Base-by-base conservation (phyloP, 768 basidiomycete genomes). In the Termitomyces sp. region DNA sequence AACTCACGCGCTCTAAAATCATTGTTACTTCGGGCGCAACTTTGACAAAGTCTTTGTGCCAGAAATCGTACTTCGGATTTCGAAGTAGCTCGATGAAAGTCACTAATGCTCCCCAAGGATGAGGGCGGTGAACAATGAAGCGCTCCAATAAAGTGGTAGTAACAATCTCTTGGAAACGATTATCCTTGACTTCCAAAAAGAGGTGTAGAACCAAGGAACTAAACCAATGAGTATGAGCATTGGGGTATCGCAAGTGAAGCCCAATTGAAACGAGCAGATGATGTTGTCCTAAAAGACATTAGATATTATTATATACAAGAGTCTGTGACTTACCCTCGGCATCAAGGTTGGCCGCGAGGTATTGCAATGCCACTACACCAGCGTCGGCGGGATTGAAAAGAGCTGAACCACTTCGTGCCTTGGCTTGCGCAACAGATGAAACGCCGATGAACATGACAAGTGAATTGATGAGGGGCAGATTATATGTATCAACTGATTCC, bases 211-310 rank as follows among this genome's bases (percentile, higher is more conserved):
- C 76, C 61, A 98, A 80, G 45, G 87, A 89, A 69, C 89, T 91
- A 80, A 96, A 98, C 94, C 95, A 99, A 71, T 93, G 89, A 50
- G 96, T 99, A 78, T 99, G 97, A 10, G 95, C 91, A 66, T 95
- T 97, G 33, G 97, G 96, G 79, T 96, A 98, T 65, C 97, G 91
- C 61, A 99, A 77, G 69, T 98, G 96, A 64, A 94, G 82, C 44
- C 93, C 89, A 70, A 96, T 87, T n/a, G 95, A 86, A 63, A 86
- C 92, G 63, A 98, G 75, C 62, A 98, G 79, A 71, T 94, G 89
- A 73, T 98, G 93, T 84, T 97, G 94, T 61, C 94, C 96, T 98
- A 63, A 3, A 38, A 50, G 42, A 37, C 43, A 23, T 30, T 17
- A 60, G 15, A 37, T 14, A 26, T 54, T 50, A 5, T 33, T 21